Base-by-base conservation (phyloP, 805 yeast species). In the Suhomyces kilbournensis region DNA sequence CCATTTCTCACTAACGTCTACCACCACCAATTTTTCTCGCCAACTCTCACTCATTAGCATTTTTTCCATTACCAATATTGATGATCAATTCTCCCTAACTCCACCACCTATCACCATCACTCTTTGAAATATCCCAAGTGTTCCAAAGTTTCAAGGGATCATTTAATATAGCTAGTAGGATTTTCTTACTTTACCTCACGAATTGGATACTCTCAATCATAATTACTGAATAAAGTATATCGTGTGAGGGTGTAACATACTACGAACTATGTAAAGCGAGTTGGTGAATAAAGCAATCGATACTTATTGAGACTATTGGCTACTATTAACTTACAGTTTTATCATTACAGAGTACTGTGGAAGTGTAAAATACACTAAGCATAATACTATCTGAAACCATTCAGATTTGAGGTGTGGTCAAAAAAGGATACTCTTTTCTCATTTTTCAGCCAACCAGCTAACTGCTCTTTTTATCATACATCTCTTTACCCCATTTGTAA, bases 401-500 rank as follows among this genome's bases (percentile, higher is more conserved):
- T 28, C 32, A 26, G 10, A 26, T 26, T 26, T 10, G 10, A 25
- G 25, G 25, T 22, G 6, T 4, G 4, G 4, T 22, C 25, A 22
- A 22, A 22, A 22, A 7, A 22, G 25, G 6, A 7, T 4, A 4
- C 6, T 22, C 25, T 22, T 25, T 4, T 26, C 28, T 26, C 28
- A 9, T 26, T 22, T 22, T 26, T 26, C 9, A 3, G 12, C 28
- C 9, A 9, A 26, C 9, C 4, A 26, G 28, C 12, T 26, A 54
- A 28, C 53, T 52, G 23, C 55, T 51, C 53, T 62, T 65, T 56
- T 63, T 63, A 47, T 64, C 96, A 56, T 86, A 77, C 81, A 88
- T 87, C 64, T 92, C 97, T 60, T 81, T 81, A 51, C 94, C 88
- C 98, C 98, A 93, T 58, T 82, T 80, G 56, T 77, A 79, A 45